Evolutionary conservation across 179 eudicot species (phyloP), one percentile per base, ranked within the genome.

Genomic region (Corrigiola litoralis): DNA sequence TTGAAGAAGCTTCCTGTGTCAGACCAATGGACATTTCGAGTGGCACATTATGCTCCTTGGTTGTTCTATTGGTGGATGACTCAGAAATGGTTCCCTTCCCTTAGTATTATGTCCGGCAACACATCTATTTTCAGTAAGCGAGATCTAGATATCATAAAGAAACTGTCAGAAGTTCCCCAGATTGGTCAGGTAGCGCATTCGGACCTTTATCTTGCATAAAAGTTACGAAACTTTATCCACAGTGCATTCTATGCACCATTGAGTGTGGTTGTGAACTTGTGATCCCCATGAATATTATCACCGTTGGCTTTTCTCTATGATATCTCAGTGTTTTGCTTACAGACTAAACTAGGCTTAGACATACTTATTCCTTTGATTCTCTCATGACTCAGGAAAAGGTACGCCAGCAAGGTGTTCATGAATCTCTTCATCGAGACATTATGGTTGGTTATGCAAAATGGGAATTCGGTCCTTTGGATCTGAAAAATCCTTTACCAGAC

Each of bases 41-140:
- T 79, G 46, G 80, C 80, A 55, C 75, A 66, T 61, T 72, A 72
- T 65, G 72, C 72, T 49, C 75, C 80, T 55, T 75, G 83, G 80
- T 57, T 79, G 53, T 55, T 68, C 46, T 72, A 75, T 53, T 79
- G 80, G 83, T 79, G 83, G 83, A 79, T 79, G 80, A 75, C 80
- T 48, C 83, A 79, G 52, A 76, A 65, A 17, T 57, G 73, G 77
- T 79, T 79, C 67, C 72, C 80, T 68, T 61, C 83, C 1, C 50
- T 75, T 55, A 75, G 79, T 65, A 41, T 68, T 33, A 14, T 60
- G 52, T 66, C 79, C 6, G 82, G 83, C 18, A 61, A 69, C 57
- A 12, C 65, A 24, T 54, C 77, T 16, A 51, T 78, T 66, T 85
- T 75, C 67, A 62, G 81, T 70, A 47, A 38, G 28, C 73, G 33